phyloP scores from a whole-genome alignment of 2,329 filamentous ascomycete genomes.

The Cytospora schulzeri region DNA sequence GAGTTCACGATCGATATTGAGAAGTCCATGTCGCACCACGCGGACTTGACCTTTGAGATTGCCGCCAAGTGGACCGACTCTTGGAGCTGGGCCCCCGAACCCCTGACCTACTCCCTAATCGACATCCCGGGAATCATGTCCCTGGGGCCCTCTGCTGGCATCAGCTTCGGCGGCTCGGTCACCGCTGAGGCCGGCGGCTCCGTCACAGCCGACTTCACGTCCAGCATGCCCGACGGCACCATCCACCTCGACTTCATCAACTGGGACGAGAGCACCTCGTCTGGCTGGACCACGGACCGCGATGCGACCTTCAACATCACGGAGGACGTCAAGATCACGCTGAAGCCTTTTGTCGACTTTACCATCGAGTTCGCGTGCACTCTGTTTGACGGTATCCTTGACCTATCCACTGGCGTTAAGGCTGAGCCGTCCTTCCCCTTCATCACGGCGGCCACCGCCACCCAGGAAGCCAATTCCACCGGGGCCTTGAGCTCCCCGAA shows the following conservation, averaged over 20 bases:
- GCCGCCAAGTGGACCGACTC: slow-evolving; percentile 28
- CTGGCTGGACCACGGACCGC: slow-evolving; percentile 18
- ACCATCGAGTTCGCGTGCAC: slow-evolving; percentile 27
- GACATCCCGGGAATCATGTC: slow-evolving; percentile 27
- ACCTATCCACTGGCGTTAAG: slow-evolving; percentile 26
- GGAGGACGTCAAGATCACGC: slow-evolving; percentile 15
- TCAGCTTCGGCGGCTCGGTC: slow-evolving; percentile 22
- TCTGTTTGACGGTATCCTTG: slow-evolving; percentile 23
- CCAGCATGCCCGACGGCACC: slow-evolving; percentile 24
- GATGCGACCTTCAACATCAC: slow-evolving; percentile 18
- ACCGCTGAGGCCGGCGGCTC: slow-evolving; percentile 9
- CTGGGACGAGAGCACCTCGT: slow-evolving; percentile 19
- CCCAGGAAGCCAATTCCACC: slow-evolving; percentile 23
- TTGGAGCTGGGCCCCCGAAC: slow-evolving; percentile 25
- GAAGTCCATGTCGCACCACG: slow-evolving; percentile 29
- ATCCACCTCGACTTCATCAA: slow-evolving; percentile 25
- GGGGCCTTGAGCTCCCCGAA: slow-evolving; percentile 17
- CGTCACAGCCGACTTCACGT: slow-evolving; percentile 15
- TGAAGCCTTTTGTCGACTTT: slow-evolving; percentile 26
- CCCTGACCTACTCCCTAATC: slow-evolving; percentile 29
- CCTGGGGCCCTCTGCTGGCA: slow-evolving; percentile 25
- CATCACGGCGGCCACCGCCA: slow-evolving; percentile 21
- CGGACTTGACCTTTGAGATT: slow-evolving; percentile 29
- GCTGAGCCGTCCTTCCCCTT: slow-evolving; percentile 26
- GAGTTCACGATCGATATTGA: slow-evolving; percentile 32